phyloP scores from a whole-genome alignment of 1,139 yeast species.

The Diutina pseudorugosa region DNA sequence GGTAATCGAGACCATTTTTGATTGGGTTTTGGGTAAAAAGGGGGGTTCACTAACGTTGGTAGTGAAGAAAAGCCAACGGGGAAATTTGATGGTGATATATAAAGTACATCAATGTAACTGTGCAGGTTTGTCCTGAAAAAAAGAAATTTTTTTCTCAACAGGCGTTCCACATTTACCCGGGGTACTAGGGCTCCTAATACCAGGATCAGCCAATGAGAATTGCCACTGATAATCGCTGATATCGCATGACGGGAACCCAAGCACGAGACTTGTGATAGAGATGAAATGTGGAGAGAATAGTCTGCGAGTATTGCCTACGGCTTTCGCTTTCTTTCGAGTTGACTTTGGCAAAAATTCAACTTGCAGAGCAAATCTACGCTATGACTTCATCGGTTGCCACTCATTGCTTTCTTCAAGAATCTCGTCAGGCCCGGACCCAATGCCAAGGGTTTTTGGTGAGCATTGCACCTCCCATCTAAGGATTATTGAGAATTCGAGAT shows the following conservation, averaged over 20 bases:
- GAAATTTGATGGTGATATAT: neutral
- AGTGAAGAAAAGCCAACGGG: neutral
- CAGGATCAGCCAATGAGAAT: neutral
- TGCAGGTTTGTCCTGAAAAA: neutral
- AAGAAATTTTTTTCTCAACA: neutral
- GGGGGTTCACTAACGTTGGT: neutral
- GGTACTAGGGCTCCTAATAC: neutral
- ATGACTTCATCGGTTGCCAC: neutral
- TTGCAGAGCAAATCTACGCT: neutral
- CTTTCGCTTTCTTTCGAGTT: neutral
- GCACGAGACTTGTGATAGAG: neutral
- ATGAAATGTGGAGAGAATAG: neutral
- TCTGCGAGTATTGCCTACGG: neutral
- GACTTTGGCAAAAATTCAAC: no score
- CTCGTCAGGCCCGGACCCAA: neutral
- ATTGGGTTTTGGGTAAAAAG: neutral
- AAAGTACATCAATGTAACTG: neutral
- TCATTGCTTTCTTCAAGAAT: neutral
- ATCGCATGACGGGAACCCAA: neutral
- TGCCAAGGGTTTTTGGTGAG: neutral
- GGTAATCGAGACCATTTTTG: slow-evolving; percentile 25
- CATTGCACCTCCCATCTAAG: neutral
- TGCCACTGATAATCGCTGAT: neutral
- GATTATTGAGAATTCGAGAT: neutral
- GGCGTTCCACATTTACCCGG: neutral